These are phyloP conservation scores for Pyropia haitanensis DNA, from an alignment of 23 red algal genomes.

Conservation along the genomic window DNA sequence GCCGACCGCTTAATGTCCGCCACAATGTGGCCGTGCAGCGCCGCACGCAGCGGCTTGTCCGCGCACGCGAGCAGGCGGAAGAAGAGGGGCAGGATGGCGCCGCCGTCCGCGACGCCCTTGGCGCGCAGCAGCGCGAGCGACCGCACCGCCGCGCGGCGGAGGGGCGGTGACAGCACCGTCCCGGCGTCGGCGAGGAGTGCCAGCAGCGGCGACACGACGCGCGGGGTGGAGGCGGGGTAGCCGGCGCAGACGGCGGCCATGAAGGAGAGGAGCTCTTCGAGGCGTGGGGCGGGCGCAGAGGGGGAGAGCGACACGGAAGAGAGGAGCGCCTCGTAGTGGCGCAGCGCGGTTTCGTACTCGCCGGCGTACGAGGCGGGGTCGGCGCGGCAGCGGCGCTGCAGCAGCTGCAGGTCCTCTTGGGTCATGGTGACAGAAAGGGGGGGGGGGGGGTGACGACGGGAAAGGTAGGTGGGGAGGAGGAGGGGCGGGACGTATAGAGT, in stretches of 20 bases:
- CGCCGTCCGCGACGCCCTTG: conserved; percentile 24
- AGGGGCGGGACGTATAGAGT: too few species aligned
- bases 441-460: too few species aligned
- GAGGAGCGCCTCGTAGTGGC: conserved; percentile 62
- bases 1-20: conserved; percentile 48
- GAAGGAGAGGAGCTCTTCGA: conserved; percentile 49
- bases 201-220: conserved; percentile 15
- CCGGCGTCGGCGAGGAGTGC: conserved; percentile 29
- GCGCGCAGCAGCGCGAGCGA: conserved; percentile 39
- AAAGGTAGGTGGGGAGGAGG: too few species aligned
- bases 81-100: conserved; percentile 40
- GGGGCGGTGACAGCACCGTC: conserved; percentile 23
- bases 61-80: conserved; percentile 38
- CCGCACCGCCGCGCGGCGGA: conserved; percentile 39
- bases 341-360: conserved; percentile 28
- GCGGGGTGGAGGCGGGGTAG: conserved; percentile 4
- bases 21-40: conserved; percentile 53
- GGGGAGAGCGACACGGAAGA: conserved; percentile 28
- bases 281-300: conserved; percentile 25
- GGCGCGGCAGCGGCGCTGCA: conserved; percentile 48
- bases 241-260: conserved; percentile 37
- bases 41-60: conserved; percentile 43
- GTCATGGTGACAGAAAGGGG: too few species aligned
- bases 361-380: conserved; percentile 64
- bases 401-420: conserved; percentile 30